phyloP scores from a whole-genome alignment of 805 yeast species.

The Cyberlindnera nakhonratchasimensis region DNA sequence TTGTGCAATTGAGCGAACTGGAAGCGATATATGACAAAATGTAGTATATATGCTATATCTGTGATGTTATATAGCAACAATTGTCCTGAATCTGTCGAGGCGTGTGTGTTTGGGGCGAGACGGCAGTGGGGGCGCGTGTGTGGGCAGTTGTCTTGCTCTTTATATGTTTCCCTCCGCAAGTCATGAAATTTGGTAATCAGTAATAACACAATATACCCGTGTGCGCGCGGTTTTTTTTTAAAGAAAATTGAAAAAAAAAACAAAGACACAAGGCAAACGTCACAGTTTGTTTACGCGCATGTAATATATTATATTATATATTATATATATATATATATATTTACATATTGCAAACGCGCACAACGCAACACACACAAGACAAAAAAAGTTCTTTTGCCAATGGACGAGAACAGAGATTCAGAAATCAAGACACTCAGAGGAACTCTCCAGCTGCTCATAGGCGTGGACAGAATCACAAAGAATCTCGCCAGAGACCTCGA shows the following conservation, averaged over 20 bases:
- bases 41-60: too few relatives aligned
- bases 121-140: background rate
- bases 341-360: background rate
- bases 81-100: background rate
- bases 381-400: background rate
- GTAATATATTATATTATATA: too few relatives aligned
- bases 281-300: background rate
- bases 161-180: background rate
- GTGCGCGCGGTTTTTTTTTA: too few relatives aligned
- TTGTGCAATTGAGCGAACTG: background rate
- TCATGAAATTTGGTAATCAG: slow-evolving; percentile 1
- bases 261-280: background rate
- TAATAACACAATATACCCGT: too few relatives aligned
- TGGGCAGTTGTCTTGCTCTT: background rate
- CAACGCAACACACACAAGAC: background rate
- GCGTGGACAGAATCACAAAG: slow-evolving; percentile 8
- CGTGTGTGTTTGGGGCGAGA: background rate
- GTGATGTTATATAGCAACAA: too few relatives aligned
- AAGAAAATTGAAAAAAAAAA: background rate
- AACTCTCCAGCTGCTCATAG: slow-evolving; percentile 8
- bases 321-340: too few relatives aligned
- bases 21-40: background rate
- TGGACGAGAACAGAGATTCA: slow-evolving; percentile 3
- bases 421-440: slow-evolving; percentile 11
- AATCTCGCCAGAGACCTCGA: slow-evolving; percentile 10